A percentile compares a stretch with the other conserved stretches of the same genome.
Evolutionary conservation across 805 yeast species (phyloP).

Genomic region (Myxozyma neglecta): DNA sequence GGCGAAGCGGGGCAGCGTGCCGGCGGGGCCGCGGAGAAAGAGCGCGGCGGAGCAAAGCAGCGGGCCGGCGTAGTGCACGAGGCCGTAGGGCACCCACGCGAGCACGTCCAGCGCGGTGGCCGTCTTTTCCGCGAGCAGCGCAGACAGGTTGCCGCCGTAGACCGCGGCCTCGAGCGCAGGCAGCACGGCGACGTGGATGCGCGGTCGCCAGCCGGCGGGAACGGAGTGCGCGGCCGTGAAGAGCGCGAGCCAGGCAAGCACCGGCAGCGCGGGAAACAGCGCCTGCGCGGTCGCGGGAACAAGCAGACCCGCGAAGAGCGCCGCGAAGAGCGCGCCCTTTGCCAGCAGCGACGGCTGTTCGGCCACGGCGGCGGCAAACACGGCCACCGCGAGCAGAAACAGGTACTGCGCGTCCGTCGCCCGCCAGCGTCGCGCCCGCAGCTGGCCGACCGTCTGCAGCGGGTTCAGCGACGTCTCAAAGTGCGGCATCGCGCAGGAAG

Average conservation of each 20-base stretch:
- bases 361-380: conserved; percentile 48
- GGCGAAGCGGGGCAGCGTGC: conserved; percentile 76
- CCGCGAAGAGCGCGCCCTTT: conserved; percentile 46
- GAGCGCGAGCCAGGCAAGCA: conserved; percentile 79
- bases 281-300: conserved; percentile 83
- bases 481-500: conserved; percentile 13
- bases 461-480: conserved; percentile 31
- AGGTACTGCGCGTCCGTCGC: conserved; percentile 49
- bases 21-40: conserved; percentile 90
- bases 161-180: conserved; percentile 91
- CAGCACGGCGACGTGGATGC: conserved; percentile 81
- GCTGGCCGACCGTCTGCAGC: conserved; percentile 36
- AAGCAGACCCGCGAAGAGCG: conserved; percentile 55
- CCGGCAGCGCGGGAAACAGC: conserved; percentile 77
- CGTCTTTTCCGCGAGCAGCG: conserved; percentile 72
- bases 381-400: conserved; percentile 53
- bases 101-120: conserved; percentile 68
- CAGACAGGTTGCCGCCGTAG: conserved; percentile 83
- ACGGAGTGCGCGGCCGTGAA: conserved; percentile 67
- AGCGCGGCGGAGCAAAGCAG: conserved; percentile 76
- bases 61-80: conserved; percentile 85
- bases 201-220: conserved; percentile 74
- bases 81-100: conserved; percentile 95
- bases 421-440: conserved; percentile 40
- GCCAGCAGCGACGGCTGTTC: conserved; percentile 37